Percentiles rank a stretch among this genome's conserved stretches.
phyloP scores from a whole-genome alignment of 106 monocot species.

The Gastrodia elata region DNA sequence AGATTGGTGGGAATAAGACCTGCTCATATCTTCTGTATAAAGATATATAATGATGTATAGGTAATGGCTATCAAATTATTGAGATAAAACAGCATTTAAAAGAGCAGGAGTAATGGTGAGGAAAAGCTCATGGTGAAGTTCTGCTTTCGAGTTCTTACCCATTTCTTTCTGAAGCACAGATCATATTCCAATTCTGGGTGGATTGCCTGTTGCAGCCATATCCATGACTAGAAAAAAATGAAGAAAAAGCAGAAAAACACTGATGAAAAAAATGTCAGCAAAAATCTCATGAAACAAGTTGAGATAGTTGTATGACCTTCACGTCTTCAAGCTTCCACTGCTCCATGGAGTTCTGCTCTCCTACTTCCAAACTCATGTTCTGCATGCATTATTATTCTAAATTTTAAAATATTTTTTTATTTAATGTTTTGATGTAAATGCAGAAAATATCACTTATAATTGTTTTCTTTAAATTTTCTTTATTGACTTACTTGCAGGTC shows the following conservation, averaged over 20 bases:
- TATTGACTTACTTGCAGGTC: constrained; percentile 12
- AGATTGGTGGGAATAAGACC: too few species aligned
- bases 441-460: background rate
- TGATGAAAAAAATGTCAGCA: background rate
- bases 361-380: constrained; percentile 27
- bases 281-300: background rate
- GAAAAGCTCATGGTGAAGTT: background rate
- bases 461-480: background rate
- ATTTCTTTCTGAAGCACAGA: constrained; percentile 47
- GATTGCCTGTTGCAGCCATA: constrained; percentile 75
- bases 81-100: too few species aligned
- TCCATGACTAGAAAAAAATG: constrained; percentile 53
- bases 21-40: too few species aligned
- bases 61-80: too few species aligned
- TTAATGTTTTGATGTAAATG: background rate
- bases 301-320: constrained; percentile 32
- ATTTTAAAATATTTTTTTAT: background rate
- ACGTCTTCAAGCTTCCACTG: constrained; percentile 55
- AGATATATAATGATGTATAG: too few species aligned
- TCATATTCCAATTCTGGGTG: constrained; percentile 74
- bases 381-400: constrained; percentile 10
- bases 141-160: constrained; percentile 20
- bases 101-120: background rate
- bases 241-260: background rate
- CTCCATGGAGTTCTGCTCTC: constrained; percentile 18